A percentile compares a stretch with the other conserved stretches of the same genome.
Conservation (phyloP, 805 yeast species). For the Ogataea nitratoaversa region DNA sequence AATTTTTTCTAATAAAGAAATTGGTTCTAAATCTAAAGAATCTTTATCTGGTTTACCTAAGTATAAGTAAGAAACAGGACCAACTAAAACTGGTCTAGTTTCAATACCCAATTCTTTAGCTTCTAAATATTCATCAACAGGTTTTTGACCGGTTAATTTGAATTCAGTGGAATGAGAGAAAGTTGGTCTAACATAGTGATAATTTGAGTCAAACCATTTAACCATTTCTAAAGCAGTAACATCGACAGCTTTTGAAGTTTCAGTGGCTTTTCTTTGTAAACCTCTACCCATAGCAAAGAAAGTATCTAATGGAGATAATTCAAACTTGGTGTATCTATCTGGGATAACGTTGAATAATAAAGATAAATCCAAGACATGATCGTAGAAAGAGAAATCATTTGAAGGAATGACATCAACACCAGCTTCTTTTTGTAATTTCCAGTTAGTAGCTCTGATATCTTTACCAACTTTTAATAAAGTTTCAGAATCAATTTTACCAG, state of each 20-base stretch:
- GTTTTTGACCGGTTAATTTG: slow-evolving; percentile 94
- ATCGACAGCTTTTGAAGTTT: slow-evolving; percentile 83
- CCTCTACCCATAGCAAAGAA: slow-evolving; percentile 99
- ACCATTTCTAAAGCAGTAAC: slow-evolving; percentile 99
- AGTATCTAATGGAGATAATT: slow-evolving; percentile 84
- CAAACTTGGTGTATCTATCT: slow-evolving; percentile 91
- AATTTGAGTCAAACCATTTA: slow-evolving; percentile 99
- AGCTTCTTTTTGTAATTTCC: slow-evolving; percentile 96
- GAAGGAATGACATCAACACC: slow-evolving; percentile 97
- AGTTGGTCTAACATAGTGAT: slow-evolving; percentile 99
- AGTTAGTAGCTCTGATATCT: slow-evolving; percentile 91
- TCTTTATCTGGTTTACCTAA: slow-evolving; percentile 99
- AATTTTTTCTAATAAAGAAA: slow-evolving; percentile 80
- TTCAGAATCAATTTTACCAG: slow-evolving; percentile 83
- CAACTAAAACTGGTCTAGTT: slow-evolving; percentile 96
- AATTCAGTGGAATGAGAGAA: slow-evolving; percentile 92
- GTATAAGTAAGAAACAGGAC: slow-evolving; percentile 92
- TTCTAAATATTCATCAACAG: slow-evolving; percentile 95
- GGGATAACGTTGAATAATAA: slow-evolving; percentile 93
- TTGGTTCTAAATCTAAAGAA: slow-evolving; percentile 91
- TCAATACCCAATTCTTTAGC: slow-evolving; percentile 94
- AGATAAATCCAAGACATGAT: slow-evolving; percentile 92
- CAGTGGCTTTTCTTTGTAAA: slow-evolving; percentile 94
- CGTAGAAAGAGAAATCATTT: slow-evolving; percentile 97
- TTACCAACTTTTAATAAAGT: slow-evolving; percentile 90